Evolutionary conservation across 108 stramenopile species (phyloP), one percentile per base, ranked within the genome.

Genomic region (Skeletonema menzelii): DNA sequence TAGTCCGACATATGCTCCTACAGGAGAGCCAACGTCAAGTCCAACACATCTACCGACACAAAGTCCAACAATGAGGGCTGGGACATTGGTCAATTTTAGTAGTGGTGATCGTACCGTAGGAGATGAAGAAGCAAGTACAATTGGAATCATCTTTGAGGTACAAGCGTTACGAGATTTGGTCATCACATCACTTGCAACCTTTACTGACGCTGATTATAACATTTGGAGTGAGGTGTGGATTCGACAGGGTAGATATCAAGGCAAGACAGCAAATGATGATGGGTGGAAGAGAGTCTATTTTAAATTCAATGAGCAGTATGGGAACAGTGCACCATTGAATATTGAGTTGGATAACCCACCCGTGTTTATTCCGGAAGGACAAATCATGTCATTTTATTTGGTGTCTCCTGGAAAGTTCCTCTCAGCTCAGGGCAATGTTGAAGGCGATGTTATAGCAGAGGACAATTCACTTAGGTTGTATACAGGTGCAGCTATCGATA

Each of bases 221-320:
- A 22, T 53, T 53, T 53, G 49, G 49, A 53, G 49, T 53, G 49
- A 53, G 49, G 49, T 53, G 0, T 53, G 49, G 49, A 53, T 53
- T 22, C 5, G 49, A 22, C 6, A 22, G 2, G 49, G 49, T 22
- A 22, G 49, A 4, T 53, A 53, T 2, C 20, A 53, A 53, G 49
- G 49, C 8, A 4, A 24, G 0, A 53, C 22, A 22, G 22, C 20
- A 24, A 22, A 2, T 53, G 22, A 3, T 53, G 49, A 6, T 53
- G 49, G 49, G 3, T 53, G 49, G 49, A 5, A 7, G 49, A 53
- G 49, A 22, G 22, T 53, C 8, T 53, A 53, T 22, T 22, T 53
- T 17, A 53, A 53, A 22, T 10, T 1, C 7, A 53, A 22, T 24
- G 22, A 53, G 22, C 49, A 53, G 10, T 22, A 53, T 53, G 49